Evolutionary conservation across 1,139 yeast genomes (phyloP).

Genomic region (Hansenula anomala): DNA sequence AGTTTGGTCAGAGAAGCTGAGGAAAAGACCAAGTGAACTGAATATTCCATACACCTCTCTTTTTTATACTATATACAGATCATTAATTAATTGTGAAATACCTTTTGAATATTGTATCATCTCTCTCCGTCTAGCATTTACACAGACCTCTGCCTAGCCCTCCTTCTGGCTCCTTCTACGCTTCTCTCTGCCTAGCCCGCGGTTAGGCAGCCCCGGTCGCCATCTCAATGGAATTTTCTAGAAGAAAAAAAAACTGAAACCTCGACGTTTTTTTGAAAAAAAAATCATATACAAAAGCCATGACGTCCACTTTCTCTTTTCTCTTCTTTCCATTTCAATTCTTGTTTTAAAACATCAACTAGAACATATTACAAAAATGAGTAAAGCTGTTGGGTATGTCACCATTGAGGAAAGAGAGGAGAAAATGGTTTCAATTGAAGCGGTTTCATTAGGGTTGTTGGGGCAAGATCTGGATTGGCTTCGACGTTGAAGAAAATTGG

Average conservation of each 20-base stretch:
- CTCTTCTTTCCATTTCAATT: constrained; percentile 23
- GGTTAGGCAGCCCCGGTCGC: background rate
- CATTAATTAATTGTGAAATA: too few relatives aligned
- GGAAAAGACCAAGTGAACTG: constrained; percentile 1
- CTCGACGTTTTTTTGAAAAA: constrained; percentile 7
- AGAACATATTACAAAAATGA: constrained; percentile 26
- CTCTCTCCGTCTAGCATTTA: too few relatives aligned
- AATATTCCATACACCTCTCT: too few relatives aligned
- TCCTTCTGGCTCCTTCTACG: background rate
- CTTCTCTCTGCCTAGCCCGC: background rate
- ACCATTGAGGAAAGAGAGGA: background rate
- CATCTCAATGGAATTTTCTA: constrained; percentile 9
- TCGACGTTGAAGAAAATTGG: too few relatives aligned
- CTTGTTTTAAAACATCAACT: too few relatives aligned
- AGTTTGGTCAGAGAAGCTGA: constrained; percentile 14
- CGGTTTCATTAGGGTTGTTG: background rate
- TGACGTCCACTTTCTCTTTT: constrained; percentile 1
- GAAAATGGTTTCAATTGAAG: too few relatives aligned
- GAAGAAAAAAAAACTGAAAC: constrained; percentile 6
- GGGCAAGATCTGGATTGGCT: too few relatives aligned
- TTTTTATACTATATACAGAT: too few relatives aligned
- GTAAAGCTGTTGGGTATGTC: constrained; percentile 16
- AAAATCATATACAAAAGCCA: constrained; percentile 1
- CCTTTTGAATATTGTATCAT: too few relatives aligned
- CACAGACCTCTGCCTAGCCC: background rate